These are phyloP conservation scores for Grifola frondosa DNA, from an alignment of 1,284 basidiomycete species.

Conservation along the genomic window DNA sequence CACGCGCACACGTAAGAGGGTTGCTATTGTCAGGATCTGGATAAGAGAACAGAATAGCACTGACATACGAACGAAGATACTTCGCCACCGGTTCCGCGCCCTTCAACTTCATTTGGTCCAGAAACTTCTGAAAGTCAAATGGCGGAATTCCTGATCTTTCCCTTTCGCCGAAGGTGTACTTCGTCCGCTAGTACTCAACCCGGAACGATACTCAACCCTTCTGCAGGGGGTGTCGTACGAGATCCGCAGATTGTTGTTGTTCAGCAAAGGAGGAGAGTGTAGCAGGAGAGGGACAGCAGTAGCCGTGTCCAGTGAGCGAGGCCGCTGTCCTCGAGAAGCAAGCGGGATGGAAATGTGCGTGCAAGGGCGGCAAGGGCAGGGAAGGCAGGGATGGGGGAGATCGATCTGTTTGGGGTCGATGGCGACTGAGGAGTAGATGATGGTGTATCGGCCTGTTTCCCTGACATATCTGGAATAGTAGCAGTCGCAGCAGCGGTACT, in stretches of 20 bases:
- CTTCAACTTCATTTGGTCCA: conserved; percentile 87
- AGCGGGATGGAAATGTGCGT: conserved; percentile 36
- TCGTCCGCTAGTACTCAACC: conserved; percentile 20
- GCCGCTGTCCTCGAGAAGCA: conserved; percentile 43
- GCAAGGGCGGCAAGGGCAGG: neutral
- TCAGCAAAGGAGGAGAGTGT: conserved; percentile 57
- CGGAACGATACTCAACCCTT: conserved; percentile 6
- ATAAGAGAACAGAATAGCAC: conserved; percentile 5
- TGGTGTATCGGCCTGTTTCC: conserved; percentile 28
- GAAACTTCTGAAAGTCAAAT: conserved; percentile 86
- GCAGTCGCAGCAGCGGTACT: conserved; percentile 22
- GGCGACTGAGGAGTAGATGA: conserved; percentile 24
- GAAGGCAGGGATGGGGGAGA: neutral
- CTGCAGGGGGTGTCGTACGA: conserved; percentile 12
- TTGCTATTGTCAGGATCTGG: conserved; percentile 2
- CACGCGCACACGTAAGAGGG: conserved; percentile 5
- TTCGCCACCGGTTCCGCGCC: conserved; percentile 87
- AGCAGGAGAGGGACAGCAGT: conserved; percentile 48
- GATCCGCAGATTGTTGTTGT: conserved; percentile 46
- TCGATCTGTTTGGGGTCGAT: conserved; percentile 17
- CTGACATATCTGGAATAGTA: conserved; percentile 9
- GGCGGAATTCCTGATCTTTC: conserved; percentile 34
- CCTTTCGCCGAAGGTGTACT: conserved; percentile 24
- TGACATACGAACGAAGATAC: conserved; percentile 83
- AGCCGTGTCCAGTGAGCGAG: conserved; percentile 56